Conservation (phyloP, 148 eudicot species). For the Cornus kousa region DNA sequence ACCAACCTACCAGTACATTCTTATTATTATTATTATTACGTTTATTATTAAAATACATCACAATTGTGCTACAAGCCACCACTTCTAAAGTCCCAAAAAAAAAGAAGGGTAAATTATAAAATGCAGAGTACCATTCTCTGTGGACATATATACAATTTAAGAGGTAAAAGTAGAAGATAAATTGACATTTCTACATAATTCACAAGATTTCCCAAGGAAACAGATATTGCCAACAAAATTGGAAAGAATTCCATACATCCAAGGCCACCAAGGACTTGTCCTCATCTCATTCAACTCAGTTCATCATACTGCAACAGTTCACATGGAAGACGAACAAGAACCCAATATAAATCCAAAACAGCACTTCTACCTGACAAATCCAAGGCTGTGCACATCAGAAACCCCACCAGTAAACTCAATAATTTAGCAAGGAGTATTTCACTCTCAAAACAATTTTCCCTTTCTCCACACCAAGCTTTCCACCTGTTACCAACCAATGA, state of each 20-base stretch:
- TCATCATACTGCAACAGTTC: slow-evolving; percentile 19
- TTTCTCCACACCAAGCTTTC: slow-evolving; percentile 85
- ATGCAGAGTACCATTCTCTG: neutral
- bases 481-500: slow-evolving; percentile 94
- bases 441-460: slow-evolving; percentile 82
- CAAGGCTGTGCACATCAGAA: slow-evolving; percentile 3
- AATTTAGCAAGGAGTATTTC: slow-evolving; percentile 85
- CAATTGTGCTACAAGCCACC: too few species aligned
- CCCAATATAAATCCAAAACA: slow-evolving; percentile 10
- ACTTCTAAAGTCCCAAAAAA: too few species aligned
- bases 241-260: slow-evolving; percentile 4
- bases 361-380: slow-evolving; percentile 6
- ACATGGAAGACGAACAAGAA: slow-evolving; percentile 13
- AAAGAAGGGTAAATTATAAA: too few species aligned
- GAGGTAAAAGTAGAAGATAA: neutral
- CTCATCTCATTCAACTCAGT: slow-evolving; percentile 9
- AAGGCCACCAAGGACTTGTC: neutral
- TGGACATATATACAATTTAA: neutral
- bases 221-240: slow-evolving; percentile 32
- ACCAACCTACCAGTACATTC: too few species aligned
- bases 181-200: slow-evolving; percentile 34
- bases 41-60: too few species aligned
- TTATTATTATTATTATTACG: too few species aligned
- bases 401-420: slow-evolving; percentile 29
- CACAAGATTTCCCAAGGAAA: slow-evolving; percentile 17